Conservation (phyloP, 192 early-diverging fungal species). For the Rhizophagus sp. region DNA sequence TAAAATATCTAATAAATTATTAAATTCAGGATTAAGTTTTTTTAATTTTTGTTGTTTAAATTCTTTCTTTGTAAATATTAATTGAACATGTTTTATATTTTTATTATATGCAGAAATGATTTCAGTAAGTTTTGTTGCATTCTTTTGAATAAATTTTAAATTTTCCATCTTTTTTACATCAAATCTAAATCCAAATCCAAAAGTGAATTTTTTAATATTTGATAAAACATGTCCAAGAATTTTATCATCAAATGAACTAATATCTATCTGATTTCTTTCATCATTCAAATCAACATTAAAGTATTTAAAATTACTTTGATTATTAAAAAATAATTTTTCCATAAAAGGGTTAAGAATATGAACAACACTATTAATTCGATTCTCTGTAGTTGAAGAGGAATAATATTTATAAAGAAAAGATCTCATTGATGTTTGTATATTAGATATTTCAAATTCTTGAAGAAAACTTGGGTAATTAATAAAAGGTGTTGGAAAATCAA, state of each 20-base stretch:
- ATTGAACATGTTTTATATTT: neutral
- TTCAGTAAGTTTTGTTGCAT: neutral
- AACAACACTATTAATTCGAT: neutral
- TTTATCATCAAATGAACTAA: neutral
- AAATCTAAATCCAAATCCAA: neutral
- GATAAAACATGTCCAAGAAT: neutral
- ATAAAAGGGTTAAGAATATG: neutral
- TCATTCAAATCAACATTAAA: neutral
- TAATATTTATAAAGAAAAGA: neutral
- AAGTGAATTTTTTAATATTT: neutral
- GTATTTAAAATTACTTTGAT: neutral
- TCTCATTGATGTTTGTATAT: neutral
- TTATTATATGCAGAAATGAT: neutral
- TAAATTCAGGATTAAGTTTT: neutral
- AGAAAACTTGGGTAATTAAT: neutral
- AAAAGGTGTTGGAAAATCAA: neutral
- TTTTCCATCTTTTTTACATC: neutral
- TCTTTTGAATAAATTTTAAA: neutral
- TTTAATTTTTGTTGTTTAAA: neutral
- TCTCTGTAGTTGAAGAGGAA: neutral
- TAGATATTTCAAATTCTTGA: neutral
- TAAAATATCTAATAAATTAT: neutral
- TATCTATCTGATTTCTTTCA: neutral
- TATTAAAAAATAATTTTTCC: neutral
- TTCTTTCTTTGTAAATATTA: neutral